Evolutionary conservation across 352 stramenopile genomes (phyloP), one percentile per base, ranked within the genome.

Genomic region (Phytophthora multivora): DNA sequence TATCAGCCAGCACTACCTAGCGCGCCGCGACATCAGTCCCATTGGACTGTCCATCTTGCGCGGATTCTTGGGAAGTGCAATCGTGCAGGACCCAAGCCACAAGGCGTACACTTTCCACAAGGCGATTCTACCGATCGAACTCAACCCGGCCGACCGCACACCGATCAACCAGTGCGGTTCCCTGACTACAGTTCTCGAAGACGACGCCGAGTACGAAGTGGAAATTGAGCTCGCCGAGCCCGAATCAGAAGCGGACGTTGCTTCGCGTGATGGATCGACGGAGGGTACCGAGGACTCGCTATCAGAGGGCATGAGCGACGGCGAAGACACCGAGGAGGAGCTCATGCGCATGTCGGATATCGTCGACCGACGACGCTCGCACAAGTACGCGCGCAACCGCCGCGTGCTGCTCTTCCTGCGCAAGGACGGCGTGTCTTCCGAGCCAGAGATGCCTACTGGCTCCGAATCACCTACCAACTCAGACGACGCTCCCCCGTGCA

Each of bases 31-130:
- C 41, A 76, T 91, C 49, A 84, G 76, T 41, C 70, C 75, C 21
- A 75, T 88, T 11, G 82, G 83, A 6, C 49, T 89, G 5, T 89
- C 83, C 4, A 86, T 91, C 48, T 36, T 91, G 25, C 81, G 80
- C 21, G 80, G 80, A 38, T 91, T 91, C 56, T 54, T 91, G 4
- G 83, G 83, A 23, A 89, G 79, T 43, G 63, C 66, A 5, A 66
- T 85, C 16, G 81, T 91, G 33, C 71, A 83, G 25, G 66, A 90
- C 56, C 63, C 63, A 26, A 71, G 55, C 2, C 80, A 91, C 70
- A 75, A 66, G 38, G 75, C 82, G 9, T 91, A 91, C 56, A 69
- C 59, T 21, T 83, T 80, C 59, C 80, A 83, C 52, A 69, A 69
- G 42, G 63, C 81, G 2, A 83, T 89, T 12, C 72, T 74, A 10